These are phyloP conservation scores for Chaetomium cochliodes DNA, from an alignment of 495 filamentous ascomycete genomes.

Conservation along the genomic window DNA sequence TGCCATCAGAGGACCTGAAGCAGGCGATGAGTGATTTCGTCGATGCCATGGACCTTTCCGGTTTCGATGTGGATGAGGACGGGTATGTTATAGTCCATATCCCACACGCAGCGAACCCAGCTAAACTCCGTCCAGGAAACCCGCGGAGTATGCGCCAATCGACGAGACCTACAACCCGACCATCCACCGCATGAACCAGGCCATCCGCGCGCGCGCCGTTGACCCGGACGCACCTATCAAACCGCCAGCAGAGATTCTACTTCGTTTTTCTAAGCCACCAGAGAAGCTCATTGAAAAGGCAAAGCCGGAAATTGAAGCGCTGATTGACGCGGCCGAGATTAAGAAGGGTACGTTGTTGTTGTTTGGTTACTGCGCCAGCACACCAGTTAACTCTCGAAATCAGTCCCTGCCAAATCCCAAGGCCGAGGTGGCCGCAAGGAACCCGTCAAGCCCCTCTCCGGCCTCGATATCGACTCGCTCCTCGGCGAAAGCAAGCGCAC, in stretches of 20 bases:
- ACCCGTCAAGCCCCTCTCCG: constrained; percentile 80
- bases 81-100: constrained; percentile 51
- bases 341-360: constrained; percentile 68
- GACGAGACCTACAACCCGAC: constrained; percentile 89
- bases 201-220: constrained; percentile 76
- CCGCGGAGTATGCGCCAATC: constrained; percentile 68
- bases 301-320: constrained; percentile 56
- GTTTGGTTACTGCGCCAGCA: background rate
- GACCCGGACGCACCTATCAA: constrained; percentile 68
- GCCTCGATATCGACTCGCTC: constrained; percentile 79
- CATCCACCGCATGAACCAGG: constrained; percentile 85
- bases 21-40: constrained; percentile 87
- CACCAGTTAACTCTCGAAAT: constrained; percentile 31
- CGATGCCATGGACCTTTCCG: constrained; percentile 86
- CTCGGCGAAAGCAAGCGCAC: constrained; percentile 54
- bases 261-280: constrained; percentile 73
- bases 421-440: constrained; percentile 68
- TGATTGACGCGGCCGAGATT: constrained; percentile 71
- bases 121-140: constrained; percentile 54
- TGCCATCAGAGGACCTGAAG: constrained; percentile 72
- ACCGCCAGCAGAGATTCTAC: constrained; percentile 63
- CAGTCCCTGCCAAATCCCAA: constrained; percentile 82
- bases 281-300: constrained; percentile 58
- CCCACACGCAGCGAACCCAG: background rate
- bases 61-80: constrained; percentile 58